A percentile compares a stretch with the other conserved stretches of the same genome.
phyloP scores from a whole-genome alignment of 1,284 basidiomycete genomes.

The Leccinum subrobustum region DNA sequence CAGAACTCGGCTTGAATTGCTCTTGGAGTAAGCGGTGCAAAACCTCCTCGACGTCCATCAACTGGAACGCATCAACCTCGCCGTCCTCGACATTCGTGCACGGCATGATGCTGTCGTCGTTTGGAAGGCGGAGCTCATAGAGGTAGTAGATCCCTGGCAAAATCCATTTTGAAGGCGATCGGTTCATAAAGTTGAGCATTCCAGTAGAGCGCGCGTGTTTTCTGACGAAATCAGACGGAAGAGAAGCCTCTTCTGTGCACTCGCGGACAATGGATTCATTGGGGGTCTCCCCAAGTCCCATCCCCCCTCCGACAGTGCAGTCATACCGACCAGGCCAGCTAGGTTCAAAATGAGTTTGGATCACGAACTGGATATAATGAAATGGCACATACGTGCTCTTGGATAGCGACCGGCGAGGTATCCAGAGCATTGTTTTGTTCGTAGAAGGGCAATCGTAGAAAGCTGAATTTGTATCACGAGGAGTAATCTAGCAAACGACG shows the following conservation, averaged over 20 bases:
- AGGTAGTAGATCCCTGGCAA: slow-evolving; percentile 44
- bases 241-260: slow-evolving; percentile 41
- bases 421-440: slow-evolving; percentile 35
- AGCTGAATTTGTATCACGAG: slow-evolving; percentile 7
- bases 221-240: slow-evolving; percentile 35
- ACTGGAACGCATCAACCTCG: slow-evolving; percentile 43
- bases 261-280: slow-evolving; percentile 39
- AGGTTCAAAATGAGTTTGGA: not conserved
- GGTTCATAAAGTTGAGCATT: slow-evolving; percentile 40
- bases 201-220: slow-evolving; percentile 33
- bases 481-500: slow-evolving; percentile 3
- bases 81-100: slow-evolving; percentile 38
- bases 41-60: slow-evolving; percentile 38
- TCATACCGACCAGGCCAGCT: slow-evolving; percentile 44
- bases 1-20: slow-evolving; percentile 55
- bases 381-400: slow-evolving; percentile 39
- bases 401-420: slow-evolving; percentile 39
- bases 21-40: slow-evolving; percentile 39
- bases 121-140: slow-evolving; percentile 40
- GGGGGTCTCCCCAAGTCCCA: slow-evolving; percentile 38
- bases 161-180: slow-evolving; percentile 40
- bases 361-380: not conserved
- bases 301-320: slow-evolving; percentile 45
- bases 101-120: slow-evolving; percentile 34
- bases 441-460: slow-evolving; percentile 25